Conservation (phyloP, 2,329 filamentous ascomycete genomes). For the Calycina marina region DNA sequence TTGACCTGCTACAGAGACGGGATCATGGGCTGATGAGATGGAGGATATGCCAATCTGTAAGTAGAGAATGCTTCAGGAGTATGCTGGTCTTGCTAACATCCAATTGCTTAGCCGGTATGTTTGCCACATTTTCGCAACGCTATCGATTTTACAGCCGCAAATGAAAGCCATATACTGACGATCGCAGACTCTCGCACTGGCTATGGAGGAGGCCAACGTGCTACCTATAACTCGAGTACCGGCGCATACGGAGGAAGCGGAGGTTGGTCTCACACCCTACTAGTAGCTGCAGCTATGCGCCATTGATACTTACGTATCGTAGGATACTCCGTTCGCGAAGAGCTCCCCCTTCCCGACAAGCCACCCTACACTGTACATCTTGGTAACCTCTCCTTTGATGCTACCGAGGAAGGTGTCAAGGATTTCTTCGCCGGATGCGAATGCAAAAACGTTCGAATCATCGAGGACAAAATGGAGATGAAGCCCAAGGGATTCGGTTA, state of each 20-base stretch:
- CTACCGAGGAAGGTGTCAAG: slow-evolving; percentile 66
- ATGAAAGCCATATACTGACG: slow-evolving; percentile 8
- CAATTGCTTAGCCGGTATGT: slow-evolving; percentile 21
- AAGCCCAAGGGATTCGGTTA: slow-evolving; percentile 98
- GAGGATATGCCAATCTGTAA: slow-evolving; percentile 47
- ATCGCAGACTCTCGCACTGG: slow-evolving; percentile 21
- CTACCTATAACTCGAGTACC: slow-evolving; percentile 21
- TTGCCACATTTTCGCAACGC: no score
- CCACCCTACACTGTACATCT: slow-evolving; percentile 93
- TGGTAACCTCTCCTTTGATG: slow-evolving; percentile 93
- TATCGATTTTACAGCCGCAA: slow-evolving; percentile 1
- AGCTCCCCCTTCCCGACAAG: slow-evolving; percentile 74
- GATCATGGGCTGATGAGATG: slow-evolving; percentile 98
- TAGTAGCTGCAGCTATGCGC: not conserved
- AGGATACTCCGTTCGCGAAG: slow-evolving; percentile 55
- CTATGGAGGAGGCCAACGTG: slow-evolving; percentile 20
- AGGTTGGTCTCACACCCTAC: slow-evolving; percentile 10
- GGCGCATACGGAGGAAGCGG: slow-evolving; percentile 20
- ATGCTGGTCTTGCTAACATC: slow-evolving; percentile 14
- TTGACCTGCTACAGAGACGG: slow-evolving; percentile 39
- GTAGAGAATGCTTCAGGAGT: slow-evolving; percentile 5
- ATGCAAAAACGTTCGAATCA: slow-evolving; percentile 83
- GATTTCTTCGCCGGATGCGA: slow-evolving; percentile 78
- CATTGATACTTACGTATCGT: slow-evolving; percentile 2
- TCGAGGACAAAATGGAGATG: slow-evolving; percentile 86